Evolutionary conservation across 2,329 filamentous ascomycete species (phyloP), one percentile per base, ranked within the genome.

Genomic region (Parascedosporium putredinis): DNA sequence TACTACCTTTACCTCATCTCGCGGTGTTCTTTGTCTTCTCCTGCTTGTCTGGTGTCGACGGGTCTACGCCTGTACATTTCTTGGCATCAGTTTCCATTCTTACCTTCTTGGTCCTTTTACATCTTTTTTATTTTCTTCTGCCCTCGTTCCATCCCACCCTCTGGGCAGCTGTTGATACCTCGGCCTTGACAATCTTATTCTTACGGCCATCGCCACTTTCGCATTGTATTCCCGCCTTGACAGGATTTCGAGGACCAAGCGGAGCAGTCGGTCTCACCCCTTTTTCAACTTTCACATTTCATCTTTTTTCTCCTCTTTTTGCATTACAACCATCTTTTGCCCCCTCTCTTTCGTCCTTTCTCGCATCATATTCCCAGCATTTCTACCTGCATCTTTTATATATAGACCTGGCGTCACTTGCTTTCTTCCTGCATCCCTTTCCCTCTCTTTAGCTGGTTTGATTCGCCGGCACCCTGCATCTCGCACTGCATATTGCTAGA

Each of bases 201-300:
- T 51, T 51, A 47, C 49, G n/a, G n/a, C 50, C 47, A 38, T 54
- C 49, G 48, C 45, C 56, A 53, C 53, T 51, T 52, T 54, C n/a
- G n/a, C n/a, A n/a, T n/a, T n/a, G n/a, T n/a, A n/a, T n/a, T n/a
- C n/a, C n/a, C n/a, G n/a, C n/a, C n/a, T n/a, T n/a, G n/a, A n/a
- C n/a, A n/a, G n/a, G n/a, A n/a, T n/a, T n/a, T n/a, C n/a, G n/a
- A n/a, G n/a, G n/a, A n/a, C n/a, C n/a, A n/a, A n/a, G n/a, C n/a
- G n/a, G n/a, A n/a, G n/a, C n/a, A n/a, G n/a, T n/a, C n/a, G n/a
- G n/a, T n/a, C n/a, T n/a, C n/a, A n/a, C n/a, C n/a, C n/a, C n/a
- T n/a, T n/a, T n/a, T n/a, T n/a, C n/a, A n/a, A n/a, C n/a, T n/a
- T n/a, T n/a, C n/a, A n/a, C n/a, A n/a, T n/a, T n/a, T n/a, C 47